Base-by-base conservation (phyloP, 1,139 yeast genomes). In the Chernovozyma sophiae-reginae region DNA sequence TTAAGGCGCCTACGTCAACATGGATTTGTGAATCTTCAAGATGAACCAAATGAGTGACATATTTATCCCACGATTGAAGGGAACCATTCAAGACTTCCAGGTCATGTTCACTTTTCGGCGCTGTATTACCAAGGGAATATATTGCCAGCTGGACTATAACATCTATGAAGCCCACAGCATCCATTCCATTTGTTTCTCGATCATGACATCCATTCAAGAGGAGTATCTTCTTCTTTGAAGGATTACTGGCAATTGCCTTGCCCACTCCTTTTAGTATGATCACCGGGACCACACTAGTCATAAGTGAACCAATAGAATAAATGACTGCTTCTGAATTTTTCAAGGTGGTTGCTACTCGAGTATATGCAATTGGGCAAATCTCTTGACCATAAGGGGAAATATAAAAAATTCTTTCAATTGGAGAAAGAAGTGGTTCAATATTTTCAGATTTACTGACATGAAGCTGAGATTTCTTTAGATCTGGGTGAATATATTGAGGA, bases 301-400 rank as follows among this genome's bases (percentile, higher is more conserved):
- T 84, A 31, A 90, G 63, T 3, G 95, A 85, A 1, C 97, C 97
- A 41, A 90, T 84, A 1, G 95, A 85, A 52, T 81, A 87, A 0
- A 90, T 67, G 1, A 89, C 60, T 12, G 75, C 71, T 34, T 81
- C 75, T 0, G 85, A 67, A 10, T 64, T 54, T 16, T 71, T 55
- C 3, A 87, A 56, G 17, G 77, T 68, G 0, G 75, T 57, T 1
- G 77, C 56, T 0, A 83, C 92, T 41, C 86, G 66, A 5, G 78
- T 62, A 46, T 83, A 83, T 2, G 94, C 92, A 19, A 69, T 60
- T 3, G 97, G 96, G 46, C 81, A 77, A 25, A 86, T 84, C 52
- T 87, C 96, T 51, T 85, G 87, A 1, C 96, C 96, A 51, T 85
- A 86, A 0, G 95, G 94, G 24, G 90, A 85, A 34, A 89, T 83